A percentile compares a stretch with the other conserved stretches of the same genome.
Evolutionary conservation across 2,329 filamentous ascomycete species (phyloP).

Genomic region (Dactylellina drechsleri): DNA sequence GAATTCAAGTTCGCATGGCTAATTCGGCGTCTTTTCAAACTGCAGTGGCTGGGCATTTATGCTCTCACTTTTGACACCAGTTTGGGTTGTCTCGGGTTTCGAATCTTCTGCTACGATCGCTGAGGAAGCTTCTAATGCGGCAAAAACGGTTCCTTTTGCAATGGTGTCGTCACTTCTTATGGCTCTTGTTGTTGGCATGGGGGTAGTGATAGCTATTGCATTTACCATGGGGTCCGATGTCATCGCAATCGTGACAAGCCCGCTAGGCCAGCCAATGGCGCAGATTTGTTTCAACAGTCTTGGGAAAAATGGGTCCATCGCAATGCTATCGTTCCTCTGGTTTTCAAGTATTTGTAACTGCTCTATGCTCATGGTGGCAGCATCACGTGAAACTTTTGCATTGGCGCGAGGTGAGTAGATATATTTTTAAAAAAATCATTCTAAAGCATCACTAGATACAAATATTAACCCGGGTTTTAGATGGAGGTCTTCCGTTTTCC

Average conservation of each 20-base stretch:
- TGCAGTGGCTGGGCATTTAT: constrained; percentile 59
- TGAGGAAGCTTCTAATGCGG: constrained; percentile 60
- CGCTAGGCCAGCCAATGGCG: constrained; percentile 49
- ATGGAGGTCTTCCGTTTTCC: constrained; percentile 60
- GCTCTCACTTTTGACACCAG: constrained; percentile 59
- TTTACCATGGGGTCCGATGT: constrained; percentile 51
- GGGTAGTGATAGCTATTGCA: constrained; percentile 50
- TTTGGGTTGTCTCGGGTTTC: constrained; percentile 59
- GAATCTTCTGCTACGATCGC: constrained; percentile 60
- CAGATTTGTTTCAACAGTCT: constrained; percentile 48
- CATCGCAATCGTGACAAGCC: constrained; percentile 30
- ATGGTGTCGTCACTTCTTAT: constrained; percentile 59
- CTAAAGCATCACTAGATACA: background rate
- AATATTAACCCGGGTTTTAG: constrained; percentile 33
- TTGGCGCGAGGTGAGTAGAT: constrained; percentile 58
- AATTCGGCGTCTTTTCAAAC: background rate
- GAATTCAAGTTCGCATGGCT: background rate
- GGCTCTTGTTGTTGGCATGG: constrained; percentile 53
- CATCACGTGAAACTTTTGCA: constrained; percentile 59
- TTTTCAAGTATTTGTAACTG: constrained; percentile 59
- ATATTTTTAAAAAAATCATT: background rate
- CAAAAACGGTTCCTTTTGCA: constrained; percentile 59
- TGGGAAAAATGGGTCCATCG: constrained; percentile 53
- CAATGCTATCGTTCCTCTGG: constrained; percentile 59
- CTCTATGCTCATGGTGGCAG: constrained; percentile 60